These are phyloP conservation scores for Beta lomatogona DNA, from an alignment of 179 eudicot genomes.

Conservation along the genomic window DNA sequence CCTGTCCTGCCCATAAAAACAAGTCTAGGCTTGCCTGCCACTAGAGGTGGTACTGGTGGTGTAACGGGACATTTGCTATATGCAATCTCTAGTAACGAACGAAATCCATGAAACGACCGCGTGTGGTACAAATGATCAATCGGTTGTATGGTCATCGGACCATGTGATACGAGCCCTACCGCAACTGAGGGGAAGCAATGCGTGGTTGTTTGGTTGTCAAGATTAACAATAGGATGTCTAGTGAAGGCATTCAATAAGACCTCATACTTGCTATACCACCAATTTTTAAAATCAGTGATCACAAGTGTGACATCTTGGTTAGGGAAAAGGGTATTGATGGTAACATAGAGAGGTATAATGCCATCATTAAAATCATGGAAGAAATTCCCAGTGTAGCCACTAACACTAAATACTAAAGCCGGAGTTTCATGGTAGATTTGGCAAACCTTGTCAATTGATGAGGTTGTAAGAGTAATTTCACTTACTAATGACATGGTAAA, in stretches of 20 bases:
- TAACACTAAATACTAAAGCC: slow-evolving; percentile 45
- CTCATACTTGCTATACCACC: slow-evolving; percentile 58
- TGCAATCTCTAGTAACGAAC: slow-evolving; percentile 35
- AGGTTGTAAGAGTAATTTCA: slow-evolving; percentile 42
- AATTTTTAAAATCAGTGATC: slow-evolving; percentile 39
- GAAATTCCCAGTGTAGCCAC: slow-evolving; percentile 54
- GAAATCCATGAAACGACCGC: slow-evolving; percentile 35
- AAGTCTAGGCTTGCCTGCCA: slow-evolving; percentile 35
- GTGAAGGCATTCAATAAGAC: slow-evolving; percentile 37
- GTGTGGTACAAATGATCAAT: slow-evolving; percentile 11
- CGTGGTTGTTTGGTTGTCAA: slow-evolving; percentile 38
- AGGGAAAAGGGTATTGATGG: slow-evolving; percentile 35
- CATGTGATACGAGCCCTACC: slow-evolving; percentile 52
- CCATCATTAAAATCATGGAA: slow-evolving; percentile 59
- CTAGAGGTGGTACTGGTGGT: neutral
- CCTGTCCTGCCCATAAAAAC: slow-evolving; percentile 35
- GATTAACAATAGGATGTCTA: slow-evolving; percentile 39
- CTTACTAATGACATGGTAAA: slow-evolving; percentile 43
- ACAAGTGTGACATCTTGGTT: slow-evolving; percentile 44
- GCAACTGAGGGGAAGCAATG: slow-evolving; percentile 52
- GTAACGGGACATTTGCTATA: slow-evolving; percentile 22
- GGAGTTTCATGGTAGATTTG: slow-evolving; percentile 42
- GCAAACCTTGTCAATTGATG: slow-evolving; percentile 36
- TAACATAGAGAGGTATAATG: slow-evolving; percentile 57
- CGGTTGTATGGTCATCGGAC: slow-evolving; percentile 33